Percentiles rank a stretch among this genome's conserved stretches.
Evolutionary conservation across 257 asterid genomes (phyloP).

Genomic region (Solanum chilense): DNA sequence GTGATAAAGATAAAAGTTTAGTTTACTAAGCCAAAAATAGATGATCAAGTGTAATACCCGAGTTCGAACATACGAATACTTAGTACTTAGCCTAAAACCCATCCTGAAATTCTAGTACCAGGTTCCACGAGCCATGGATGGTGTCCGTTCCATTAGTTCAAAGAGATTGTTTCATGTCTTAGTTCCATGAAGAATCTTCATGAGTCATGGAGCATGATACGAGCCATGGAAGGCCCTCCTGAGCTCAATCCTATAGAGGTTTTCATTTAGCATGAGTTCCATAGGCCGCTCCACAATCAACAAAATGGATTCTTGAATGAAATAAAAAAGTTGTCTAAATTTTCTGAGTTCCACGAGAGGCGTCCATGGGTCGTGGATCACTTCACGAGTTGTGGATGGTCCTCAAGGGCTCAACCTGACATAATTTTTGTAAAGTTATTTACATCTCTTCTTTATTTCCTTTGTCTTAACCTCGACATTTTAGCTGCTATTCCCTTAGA

Average conservation of each 20-base stretch:
- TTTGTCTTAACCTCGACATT: background rate
- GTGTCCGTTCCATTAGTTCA: background rate
- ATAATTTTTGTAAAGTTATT: background rate
- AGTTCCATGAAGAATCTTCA: background rate
- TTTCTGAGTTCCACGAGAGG: background rate
- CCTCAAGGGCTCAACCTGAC: background rate
- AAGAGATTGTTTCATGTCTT: background rate
- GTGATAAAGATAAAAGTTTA: background rate
- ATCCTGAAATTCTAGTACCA: background rate
- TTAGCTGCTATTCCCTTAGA: background rate
- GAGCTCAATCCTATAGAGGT: background rate
- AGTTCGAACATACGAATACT: background rate
- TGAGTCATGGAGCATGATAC: background rate
- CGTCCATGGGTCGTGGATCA: background rate
- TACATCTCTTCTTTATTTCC: background rate
- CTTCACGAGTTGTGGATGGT: background rate
- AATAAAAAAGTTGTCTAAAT: no score
- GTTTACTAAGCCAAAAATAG: background rate
- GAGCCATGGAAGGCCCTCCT: background rate
- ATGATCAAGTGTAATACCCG: background rate
- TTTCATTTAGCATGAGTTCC: background rate
- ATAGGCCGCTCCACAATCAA: background rate
- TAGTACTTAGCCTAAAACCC: background rate
- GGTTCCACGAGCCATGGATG: background rate
- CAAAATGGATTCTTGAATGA: background rate